phyloP scores from a whole-genome alignment of 352 stramenopile genomes.

The Chrysophaeum taylorii region DNA sequence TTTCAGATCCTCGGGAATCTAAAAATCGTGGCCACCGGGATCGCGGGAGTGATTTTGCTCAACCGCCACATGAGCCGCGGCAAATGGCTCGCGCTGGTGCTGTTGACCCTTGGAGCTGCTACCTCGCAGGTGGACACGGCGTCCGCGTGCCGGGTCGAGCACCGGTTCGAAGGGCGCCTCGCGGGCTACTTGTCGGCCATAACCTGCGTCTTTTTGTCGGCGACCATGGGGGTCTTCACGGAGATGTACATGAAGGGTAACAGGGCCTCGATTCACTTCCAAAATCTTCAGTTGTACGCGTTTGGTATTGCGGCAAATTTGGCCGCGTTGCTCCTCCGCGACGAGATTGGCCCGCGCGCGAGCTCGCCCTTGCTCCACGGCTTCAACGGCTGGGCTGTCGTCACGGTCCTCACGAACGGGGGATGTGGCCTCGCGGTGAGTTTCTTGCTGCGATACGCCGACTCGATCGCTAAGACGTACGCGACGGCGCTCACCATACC shows the following conservation, averaged over 20 bases:
- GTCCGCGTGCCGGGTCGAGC: not conserved
- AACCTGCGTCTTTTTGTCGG: not conserved
- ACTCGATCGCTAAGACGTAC: slow-evolving; percentile 14
- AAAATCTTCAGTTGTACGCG: slow-evolving; percentile 3
- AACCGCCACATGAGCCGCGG: not conserved
- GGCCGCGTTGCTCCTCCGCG: not conserved
- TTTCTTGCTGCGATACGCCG: slow-evolving; percentile 10
- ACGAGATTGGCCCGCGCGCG: not conserved
- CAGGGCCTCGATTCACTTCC: slow-evolving; percentile 2
- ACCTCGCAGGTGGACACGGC: not conserved
- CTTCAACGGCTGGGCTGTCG: not conserved
- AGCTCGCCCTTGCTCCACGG: not conserved
- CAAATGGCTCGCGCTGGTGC: slow-evolving; percentile 5
- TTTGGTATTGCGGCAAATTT: slow-evolving; percentile 6
- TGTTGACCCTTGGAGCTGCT: slow-evolving; percentile 1
- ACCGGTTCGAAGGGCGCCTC: not conserved
- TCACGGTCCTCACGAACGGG: not conserved
- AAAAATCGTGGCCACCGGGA: slow-evolving; percentile 11
- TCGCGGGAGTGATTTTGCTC: not conserved
- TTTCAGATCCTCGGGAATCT: slow-evolving; percentile 14
- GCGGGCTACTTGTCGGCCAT: not conserved
- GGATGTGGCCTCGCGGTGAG: slow-evolving; percentile 1
- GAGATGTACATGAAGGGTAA: slow-evolving; percentile 14
- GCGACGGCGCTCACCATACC: slow-evolving; percentile 1
- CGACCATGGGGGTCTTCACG: slow-evolving; percentile 16